Evolutionary conservation across 495 filamentous ascomycete species (phyloP), one percentile per base, ranked within the genome.

Genomic region (Chlorociboria aeruginascens): DNA sequence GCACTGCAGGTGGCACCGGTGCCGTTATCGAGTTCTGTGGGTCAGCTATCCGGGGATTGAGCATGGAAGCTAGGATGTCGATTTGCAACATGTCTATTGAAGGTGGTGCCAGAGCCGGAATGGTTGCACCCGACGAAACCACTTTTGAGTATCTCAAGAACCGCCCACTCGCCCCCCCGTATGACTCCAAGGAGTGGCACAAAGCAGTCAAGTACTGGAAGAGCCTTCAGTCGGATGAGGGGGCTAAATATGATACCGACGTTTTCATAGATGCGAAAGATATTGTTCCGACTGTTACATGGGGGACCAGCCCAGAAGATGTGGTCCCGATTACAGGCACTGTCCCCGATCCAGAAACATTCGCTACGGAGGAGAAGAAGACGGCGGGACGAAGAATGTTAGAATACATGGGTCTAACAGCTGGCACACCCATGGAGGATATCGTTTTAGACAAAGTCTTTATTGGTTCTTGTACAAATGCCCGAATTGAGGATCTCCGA

Each of bases 21-120:
- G 79, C 85, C 43, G 92, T 98, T 50, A 95, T 98, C 56, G 92
- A 98, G 70, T 98, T 84, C 74, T 93, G 86, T 56, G 92, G 92
- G 43, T 93, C 87, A 43, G 87, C 89, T 45, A 95, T 98, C 60
- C 78, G 86, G 52, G 67, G 66, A 35, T 71, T 98, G 55, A 94
- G 86, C 67, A 95, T 98, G 78, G 92, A 98, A 63, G 92, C 92
- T 33, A 82, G 92, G 58, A 97, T 98, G 90, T 95, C 87, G 47
- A 92, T 98, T 62, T 97, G 92, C 69, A 98, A 98, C 71, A 98
- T 98, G 92, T 88, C 90, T n/a, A 96, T 97, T 61, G 92, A 98
- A 71, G 92, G 69, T 49, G 92, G 92, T 68, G 92, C 92, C 34
- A 77, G 92, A 70, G 90, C 92, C 48, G 92, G 92, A 50, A 90